A percentile compares a stretch with the other conserved stretches of the same genome.
These are phyloP conservation scores for Hirsutella minnesotensis DNA, from an alignment of 2,329 filamentous ascomycete species.

Conservation along the genomic window DNA sequence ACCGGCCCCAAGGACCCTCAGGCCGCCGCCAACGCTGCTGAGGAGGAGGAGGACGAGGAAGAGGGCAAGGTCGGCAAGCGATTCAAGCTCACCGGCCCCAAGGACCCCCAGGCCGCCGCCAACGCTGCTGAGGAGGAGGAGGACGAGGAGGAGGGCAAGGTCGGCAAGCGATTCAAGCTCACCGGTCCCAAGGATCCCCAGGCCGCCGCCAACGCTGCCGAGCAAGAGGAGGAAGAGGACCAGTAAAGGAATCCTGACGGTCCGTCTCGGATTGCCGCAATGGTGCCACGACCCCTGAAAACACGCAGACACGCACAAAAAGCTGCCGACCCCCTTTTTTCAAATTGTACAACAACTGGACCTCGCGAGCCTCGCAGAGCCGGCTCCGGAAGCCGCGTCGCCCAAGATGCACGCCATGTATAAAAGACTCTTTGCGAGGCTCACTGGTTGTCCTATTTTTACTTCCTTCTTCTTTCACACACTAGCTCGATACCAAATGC, in stretches of 20 bases:
- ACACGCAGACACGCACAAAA: too few species aligned
- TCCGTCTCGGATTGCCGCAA: too few species aligned
- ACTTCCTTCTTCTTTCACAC: too few species aligned
- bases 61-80: conserved; percentile 12
- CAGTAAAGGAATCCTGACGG: not conserved
- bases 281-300: too few species aligned
- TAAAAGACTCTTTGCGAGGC: too few species aligned
- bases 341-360: too few species aligned
- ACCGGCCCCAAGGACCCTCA: conserved; percentile 25
- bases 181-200: conserved; percentile 5
- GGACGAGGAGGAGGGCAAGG: not conserved
- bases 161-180: conserved; percentile 21
- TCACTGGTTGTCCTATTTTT: too few species aligned
- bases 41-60: conserved; percentile 2
- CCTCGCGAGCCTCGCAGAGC: too few species aligned
- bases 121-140: conserved; percentile 1
- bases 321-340: too few species aligned
- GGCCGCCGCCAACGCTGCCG: not conserved
- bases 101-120: not conserved
- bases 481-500: too few species aligned
- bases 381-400: too few species aligned
- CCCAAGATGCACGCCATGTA: too few species aligned
- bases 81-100: conserved; percentile 17
- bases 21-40: not conserved
- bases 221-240: conserved; percentile 1